Evolutionary conservation across 805 yeast genomes (phyloP).

Genomic region (Suhomyces kilbournensis): DNA sequence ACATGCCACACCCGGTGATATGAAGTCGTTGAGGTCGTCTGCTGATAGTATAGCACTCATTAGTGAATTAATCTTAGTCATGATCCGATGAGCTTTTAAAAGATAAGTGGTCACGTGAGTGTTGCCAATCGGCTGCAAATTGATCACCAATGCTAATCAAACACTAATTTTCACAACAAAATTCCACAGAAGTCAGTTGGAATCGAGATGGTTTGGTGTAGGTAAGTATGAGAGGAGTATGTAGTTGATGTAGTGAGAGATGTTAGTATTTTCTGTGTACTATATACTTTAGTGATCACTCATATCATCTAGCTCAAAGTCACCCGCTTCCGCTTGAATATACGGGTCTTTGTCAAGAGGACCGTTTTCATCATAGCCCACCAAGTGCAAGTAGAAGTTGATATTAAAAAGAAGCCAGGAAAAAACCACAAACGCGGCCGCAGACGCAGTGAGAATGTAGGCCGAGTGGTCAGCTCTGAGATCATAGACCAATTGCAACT

Average conservation of each 20-base stretch:
- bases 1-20: conserved; percentile 92
- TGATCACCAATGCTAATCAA: too few species aligned
- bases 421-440: conserved; percentile 71
- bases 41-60: conserved; percentile 90
- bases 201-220: too few species aligned
- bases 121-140: not conserved
- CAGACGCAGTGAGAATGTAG: conserved; percentile 65
- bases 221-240: too few species aligned
- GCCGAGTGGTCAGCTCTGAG: conserved; percentile 84
- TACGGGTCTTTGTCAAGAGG: conserved; percentile 14
- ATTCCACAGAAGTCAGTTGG: too few species aligned
- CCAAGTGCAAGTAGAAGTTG: conserved; percentile 51
- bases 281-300: too few species aligned
- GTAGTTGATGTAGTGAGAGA: too few species aligned
- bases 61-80: not conserved
- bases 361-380: conserved; percentile 42
- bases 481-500: conserved; percentile 63
- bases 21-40: conserved; percentile 91
- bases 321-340: conserved; percentile 14
- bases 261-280: too few species aligned
- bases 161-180: too few species aligned
- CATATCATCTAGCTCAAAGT: conserved; percentile 30
- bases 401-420: conserved; percentile 64
- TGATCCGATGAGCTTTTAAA: not conserved
- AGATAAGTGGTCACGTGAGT: not conserved